Percentiles rank a stretch among this genome's conserved stretches.
Evolutionary conservation across 768 basidiomycete genomes (phyloP).

Genomic region (Auriculariales sp.): DNA sequence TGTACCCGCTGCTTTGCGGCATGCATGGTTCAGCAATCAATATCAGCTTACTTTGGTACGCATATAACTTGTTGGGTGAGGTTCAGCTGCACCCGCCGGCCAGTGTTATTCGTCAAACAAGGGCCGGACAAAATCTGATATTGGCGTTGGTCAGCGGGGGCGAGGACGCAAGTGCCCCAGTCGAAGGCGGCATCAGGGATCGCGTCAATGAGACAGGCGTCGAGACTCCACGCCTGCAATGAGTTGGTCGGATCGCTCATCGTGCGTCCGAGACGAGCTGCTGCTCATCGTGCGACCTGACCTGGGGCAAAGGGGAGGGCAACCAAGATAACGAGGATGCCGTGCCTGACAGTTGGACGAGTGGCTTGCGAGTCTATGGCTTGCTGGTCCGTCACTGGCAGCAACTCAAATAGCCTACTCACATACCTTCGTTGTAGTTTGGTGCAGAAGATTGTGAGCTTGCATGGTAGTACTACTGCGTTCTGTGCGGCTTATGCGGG

Average conservation of each 20-base stretch:
- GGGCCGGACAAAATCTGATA: too few species aligned
- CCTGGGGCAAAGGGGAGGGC: conserved; percentile 54
- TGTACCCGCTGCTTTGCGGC: too few species aligned
- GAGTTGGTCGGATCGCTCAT: conserved; percentile 81
- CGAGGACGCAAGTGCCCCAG: conserved; percentile 80
- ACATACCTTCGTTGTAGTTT: too few species aligned
- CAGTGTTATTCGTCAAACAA: too few species aligned
- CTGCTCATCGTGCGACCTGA: too few species aligned
- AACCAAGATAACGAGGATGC: conserved; percentile 58
- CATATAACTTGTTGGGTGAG: too few species aligned
- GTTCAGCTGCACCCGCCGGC: too few species aligned
- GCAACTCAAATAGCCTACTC: background rate
- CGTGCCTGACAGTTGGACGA: conserved; percentile 31
- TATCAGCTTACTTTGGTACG: too few species aligned
- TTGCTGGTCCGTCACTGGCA: conserved; percentile 38
- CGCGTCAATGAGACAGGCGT: conserved; percentile 35
- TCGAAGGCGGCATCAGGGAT: conserved; percentile 43
- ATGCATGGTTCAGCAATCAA: too few species aligned
- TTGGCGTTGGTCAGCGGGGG: conserved; percentile 40
- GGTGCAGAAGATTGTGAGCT: conserved; percentile 83
- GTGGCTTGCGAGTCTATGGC: conserved; percentile 43
- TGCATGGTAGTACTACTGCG: background rate
- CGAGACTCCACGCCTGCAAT: conserved; percentile 24
- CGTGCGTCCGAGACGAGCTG: too few species aligned
- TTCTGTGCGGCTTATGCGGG: background rate